A percentile compares a stretch with the other conserved stretches of the same genome.
Evolutionary conservation across 228 moss, liverwort and hornwort genomes (phyloP).

Genomic region (Sphagnum magellanicum): DNA sequence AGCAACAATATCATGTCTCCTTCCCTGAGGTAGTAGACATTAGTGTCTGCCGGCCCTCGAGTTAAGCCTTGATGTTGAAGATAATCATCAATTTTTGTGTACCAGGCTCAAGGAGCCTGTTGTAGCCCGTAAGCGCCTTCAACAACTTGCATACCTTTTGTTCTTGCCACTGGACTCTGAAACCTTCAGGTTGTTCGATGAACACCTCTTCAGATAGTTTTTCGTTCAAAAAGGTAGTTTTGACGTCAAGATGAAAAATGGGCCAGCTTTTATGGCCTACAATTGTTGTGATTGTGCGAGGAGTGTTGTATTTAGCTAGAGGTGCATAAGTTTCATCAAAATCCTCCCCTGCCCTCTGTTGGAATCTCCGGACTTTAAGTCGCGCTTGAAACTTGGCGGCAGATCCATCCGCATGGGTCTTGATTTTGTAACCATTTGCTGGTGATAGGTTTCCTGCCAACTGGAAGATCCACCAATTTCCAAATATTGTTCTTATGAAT

Average conservation of each 20-base stretch:
- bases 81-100: not conserved
- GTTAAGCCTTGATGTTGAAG: not conserved
- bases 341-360: not conserved
- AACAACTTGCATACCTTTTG: slow-evolving; percentile 3
- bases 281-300: not conserved
- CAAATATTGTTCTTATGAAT: slow-evolving; percentile 1
- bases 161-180: not conserved
- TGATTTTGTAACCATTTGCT: not conserved
- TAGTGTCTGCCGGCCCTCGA: not conserved
- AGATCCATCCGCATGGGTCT: not conserved
- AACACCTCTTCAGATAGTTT: not conserved
- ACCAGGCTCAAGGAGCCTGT: slow-evolving; percentile 1
- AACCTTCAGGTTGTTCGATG: slow-evolving; percentile 5
- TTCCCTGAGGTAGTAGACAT: slow-evolving; percentile 3
- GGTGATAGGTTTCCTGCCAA: not conserved
- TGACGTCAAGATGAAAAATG: slow-evolving; percentile 6
- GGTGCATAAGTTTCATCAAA: slow-evolving; percentile 3
- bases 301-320: slow-evolving; percentile 2
- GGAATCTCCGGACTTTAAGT: not conserved
- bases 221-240: slow-evolving; percentile 6
- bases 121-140: slow-evolving; percentile 1
- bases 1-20: not conserved
- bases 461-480: not conserved
- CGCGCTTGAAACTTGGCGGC: not conserved
- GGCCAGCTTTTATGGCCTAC: not conserved